phyloP scores from a whole-genome alignment of 2,329 filamentous ascomycete genomes.

The Fusarium torreyae region DNA sequence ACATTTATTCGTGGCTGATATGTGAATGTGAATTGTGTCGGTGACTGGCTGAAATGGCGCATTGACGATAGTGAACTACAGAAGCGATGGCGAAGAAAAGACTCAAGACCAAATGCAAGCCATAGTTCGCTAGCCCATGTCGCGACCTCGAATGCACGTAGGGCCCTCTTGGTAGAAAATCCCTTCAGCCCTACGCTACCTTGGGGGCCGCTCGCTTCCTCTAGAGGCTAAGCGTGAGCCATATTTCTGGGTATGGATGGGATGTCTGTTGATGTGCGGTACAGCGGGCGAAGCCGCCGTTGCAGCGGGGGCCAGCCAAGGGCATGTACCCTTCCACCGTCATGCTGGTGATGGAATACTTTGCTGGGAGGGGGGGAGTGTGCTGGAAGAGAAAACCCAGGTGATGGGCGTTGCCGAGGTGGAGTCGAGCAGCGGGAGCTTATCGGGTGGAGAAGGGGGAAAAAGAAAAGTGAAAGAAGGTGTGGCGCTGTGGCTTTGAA shows the following conservation, averaged over 20 bases:
- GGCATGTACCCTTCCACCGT: conserved; percentile 15
- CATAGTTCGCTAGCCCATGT: conserved; percentile 8
- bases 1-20: background rate
- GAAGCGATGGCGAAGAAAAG: background rate
- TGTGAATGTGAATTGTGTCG: background rate
- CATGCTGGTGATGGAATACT: conserved; percentile 11
- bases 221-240: conserved; percentile 50
- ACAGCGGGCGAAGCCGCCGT: conserved; percentile 47
- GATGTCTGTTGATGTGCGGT: conserved; percentile 39
- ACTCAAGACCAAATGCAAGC: conserved; percentile 5
- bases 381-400: conserved; percentile 14
- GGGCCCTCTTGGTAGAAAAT: conserved; percentile 15
- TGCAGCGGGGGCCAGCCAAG: conserved; percentile 39
- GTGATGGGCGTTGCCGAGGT: conserved; percentile 32
- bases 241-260: conserved; percentile 33
- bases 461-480: conserved; percentile 7
- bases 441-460: conserved; percentile 31
- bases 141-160: conserved; percentile 29
- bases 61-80: background rate
- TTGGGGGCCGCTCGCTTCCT: conserved; percentile 42
- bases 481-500: conserved; percentile 37
- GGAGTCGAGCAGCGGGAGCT: conserved; percentile 40
- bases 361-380: conserved; percentile 30
- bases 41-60: background rate
- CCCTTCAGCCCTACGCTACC: conserved; percentile 44